A percentile compares a stretch with the other conserved stretches of the same genome.
These are phyloP conservation scores for Lasiodiplodia sp. DNA, from an alignment of 2,329 filamentous ascomycete genomes.

Conservation along the genomic window DNA sequence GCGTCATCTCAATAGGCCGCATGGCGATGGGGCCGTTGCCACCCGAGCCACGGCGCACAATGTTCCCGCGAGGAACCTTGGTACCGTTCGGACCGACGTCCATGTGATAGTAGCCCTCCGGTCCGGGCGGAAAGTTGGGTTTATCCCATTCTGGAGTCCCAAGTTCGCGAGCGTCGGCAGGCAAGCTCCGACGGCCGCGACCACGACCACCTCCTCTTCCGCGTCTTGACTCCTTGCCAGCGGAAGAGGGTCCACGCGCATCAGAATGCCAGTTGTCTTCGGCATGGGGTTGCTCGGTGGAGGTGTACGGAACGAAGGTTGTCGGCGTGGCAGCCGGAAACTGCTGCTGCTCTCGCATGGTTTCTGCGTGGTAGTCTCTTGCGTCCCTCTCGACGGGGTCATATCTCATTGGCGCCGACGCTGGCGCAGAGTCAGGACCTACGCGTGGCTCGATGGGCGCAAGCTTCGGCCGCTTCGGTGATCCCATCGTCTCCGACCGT, in stretches of 20 bases:
- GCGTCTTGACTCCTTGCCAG: constrained; percentile 18
- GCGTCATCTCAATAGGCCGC: constrained; percentile 32
- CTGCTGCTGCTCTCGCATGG: constrained; percentile 16
- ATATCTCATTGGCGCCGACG: constrained; percentile 11
- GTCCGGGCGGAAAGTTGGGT: constrained; percentile 45
- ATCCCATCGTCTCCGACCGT: constrained; percentile 44
- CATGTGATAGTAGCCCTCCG: constrained; percentile 47
- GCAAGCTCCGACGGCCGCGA: constrained; percentile 50
- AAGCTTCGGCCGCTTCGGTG: constrained; percentile 55
- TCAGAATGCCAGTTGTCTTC: constrained; percentile 44
- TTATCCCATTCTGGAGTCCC: constrained; percentile 53
- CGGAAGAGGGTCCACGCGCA: constrained; percentile 36
- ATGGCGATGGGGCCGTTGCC: constrained; percentile 35
- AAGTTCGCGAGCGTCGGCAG: constrained; percentile 37
- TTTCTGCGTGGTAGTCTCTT: constrained; percentile 14
- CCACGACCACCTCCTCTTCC: constrained; percentile 45
- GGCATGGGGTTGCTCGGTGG: constrained; percentile 38
- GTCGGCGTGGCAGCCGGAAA: constrained; percentile 35
- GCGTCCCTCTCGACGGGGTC: constrained; percentile 18
- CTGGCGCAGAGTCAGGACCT: constrained; percentile 34
- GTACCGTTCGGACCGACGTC: constrained; percentile 35
- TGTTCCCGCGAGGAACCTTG: constrained; percentile 32
- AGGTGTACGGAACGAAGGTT: constrained; percentile 37
- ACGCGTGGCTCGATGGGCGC: constrained; percentile 48
- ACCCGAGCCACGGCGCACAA: constrained; percentile 46